Conservation (phyloP, 495 filamentous ascomycete genomes). For the Glarea lozoyensis region DNA sequence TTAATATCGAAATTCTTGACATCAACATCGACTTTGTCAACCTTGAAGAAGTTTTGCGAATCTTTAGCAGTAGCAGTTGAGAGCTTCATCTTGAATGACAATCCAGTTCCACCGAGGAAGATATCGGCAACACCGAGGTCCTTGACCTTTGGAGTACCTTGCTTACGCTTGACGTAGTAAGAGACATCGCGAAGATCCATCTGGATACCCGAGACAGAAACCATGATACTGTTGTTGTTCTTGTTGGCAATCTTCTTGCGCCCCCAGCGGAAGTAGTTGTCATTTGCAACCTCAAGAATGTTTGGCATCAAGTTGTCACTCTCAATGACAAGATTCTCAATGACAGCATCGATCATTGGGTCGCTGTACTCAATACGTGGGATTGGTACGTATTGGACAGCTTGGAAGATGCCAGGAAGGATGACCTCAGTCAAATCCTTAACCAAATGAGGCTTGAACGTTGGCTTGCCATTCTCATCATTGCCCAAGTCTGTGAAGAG, state of each 20-base stretch:
- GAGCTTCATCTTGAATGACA: slow-evolving; percentile 87
- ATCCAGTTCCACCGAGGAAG: slow-evolving; percentile 76
- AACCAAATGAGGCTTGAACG: slow-evolving; percentile 85
- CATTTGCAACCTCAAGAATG: slow-evolving; percentile 66
- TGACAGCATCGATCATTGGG: slow-evolving; percentile 70
- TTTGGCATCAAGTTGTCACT: slow-evolving; percentile 97
- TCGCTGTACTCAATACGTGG: slow-evolving; percentile 93
- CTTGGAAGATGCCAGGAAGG: slow-evolving; percentile 76
- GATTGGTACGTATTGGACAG: slow-evolving; percentile 82
- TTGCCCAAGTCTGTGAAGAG: slow-evolving; percentile 83
- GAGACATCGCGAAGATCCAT: slow-evolving; percentile 80
- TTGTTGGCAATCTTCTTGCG: slow-evolving; percentile 77
- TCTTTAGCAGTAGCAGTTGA: slow-evolving; percentile 72
- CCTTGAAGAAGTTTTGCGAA: slow-evolving; percentile 79
- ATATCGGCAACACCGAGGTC: slow-evolving; percentile 89
- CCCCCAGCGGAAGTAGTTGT: slow-evolving; percentile 95
- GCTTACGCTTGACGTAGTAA: slow-evolving; percentile 93
- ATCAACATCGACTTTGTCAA: slow-evolving; percentile 76
- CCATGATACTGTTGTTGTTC: slow-evolving; percentile 71
- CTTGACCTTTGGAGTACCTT: slow-evolving; percentile 85
- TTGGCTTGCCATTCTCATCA: slow-evolving; percentile 71
- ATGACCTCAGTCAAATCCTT: slow-evolving; percentile 86
- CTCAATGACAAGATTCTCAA: slow-evolving; percentile 93
- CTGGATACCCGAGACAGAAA: slow-evolving; percentile 84
- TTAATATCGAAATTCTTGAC: slow-evolving; percentile 85